Percentiles rank a stretch among this genome's conserved stretches.
phyloP scores from a whole-genome alignment of 148 eudicot species.

The Linanthus parryae region DNA sequence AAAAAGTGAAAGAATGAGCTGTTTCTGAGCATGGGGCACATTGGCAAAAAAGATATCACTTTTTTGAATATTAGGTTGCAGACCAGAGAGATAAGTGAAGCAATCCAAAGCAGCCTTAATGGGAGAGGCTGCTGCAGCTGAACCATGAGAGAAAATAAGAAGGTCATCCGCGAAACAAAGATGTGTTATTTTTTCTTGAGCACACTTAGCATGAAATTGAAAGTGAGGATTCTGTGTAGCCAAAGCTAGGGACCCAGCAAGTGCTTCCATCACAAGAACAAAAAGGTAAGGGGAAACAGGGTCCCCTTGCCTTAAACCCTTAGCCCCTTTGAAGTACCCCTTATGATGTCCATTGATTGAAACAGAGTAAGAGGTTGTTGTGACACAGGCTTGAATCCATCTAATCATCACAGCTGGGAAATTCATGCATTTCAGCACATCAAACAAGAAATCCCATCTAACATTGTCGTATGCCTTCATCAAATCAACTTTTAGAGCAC shows the following conservation, averaged over 20 bases:
- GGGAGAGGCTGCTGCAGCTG: neutral
- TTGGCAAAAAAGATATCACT: neutral
- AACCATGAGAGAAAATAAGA: neutral
- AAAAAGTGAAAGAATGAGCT: neutral
- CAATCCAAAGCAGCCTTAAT: neutral
- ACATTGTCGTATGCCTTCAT: too few species aligned
- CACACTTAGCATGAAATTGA: neutral
- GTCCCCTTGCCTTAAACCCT: neutral
- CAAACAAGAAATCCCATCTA: neutral
- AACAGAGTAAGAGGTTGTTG: neutral
- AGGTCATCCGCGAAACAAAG: neutral
- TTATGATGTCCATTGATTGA: neutral
- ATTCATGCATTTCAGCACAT: neutral
- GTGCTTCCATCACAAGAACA: neutral
- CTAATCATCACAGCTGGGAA: neutral
- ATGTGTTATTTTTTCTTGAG: neutral
- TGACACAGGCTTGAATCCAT: neutral
- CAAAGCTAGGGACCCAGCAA: neutral
- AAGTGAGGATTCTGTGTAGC: neutral
- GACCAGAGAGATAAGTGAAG: neutral
- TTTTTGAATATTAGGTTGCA: neutral
- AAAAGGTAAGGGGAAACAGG: neutral
- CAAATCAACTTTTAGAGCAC: neutral
- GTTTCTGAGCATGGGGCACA: neutral
- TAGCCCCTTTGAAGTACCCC: neutral